Evolutionary conservation across 805 yeast species (phyloP).

Genomic region (Candida fluviatilis): DNA sequence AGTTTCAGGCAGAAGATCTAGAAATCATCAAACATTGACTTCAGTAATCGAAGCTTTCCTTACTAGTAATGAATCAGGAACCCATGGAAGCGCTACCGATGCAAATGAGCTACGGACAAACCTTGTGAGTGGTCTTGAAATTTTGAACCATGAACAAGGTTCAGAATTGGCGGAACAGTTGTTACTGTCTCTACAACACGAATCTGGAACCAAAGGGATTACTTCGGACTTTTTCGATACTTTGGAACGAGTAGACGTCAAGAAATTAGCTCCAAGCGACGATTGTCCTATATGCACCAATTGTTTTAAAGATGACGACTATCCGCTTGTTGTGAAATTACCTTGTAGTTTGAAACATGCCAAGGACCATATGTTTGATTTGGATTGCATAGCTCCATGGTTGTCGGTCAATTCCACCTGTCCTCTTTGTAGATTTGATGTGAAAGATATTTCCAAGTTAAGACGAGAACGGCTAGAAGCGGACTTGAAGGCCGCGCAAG

Average conservation of each 20-base stretch:
- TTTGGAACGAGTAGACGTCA: constrained; percentile 58
- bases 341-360: constrained; percentile 46
- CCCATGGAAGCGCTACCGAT: constrained; percentile 3
- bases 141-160: constrained; percentile 27
- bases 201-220: constrained; percentile 45
- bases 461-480: constrained; percentile 28
- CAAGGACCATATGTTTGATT: constrained; percentile 68
- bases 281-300: constrained; percentile 84
- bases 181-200: constrained; percentile 4
- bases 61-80: constrained; percentile 9
- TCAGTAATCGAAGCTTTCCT: constrained; percentile 34
- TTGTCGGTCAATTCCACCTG: constrained; percentile 68
- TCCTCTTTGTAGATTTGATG: constrained; percentile 80
- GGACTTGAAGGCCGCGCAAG: constrained; percentile 33
- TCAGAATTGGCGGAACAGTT: constrained; percentile 19
- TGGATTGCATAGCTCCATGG: constrained; percentile 93
- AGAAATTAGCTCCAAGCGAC: constrained; percentile 35
- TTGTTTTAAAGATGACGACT: constrained; percentile 63
- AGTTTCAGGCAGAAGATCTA: constrained; percentile 7
- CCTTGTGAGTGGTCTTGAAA: constrained; percentile 28
- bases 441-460: constrained; percentile 37
- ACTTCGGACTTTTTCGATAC: constrained; percentile 69
- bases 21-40: constrained; percentile 29
- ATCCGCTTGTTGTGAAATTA: constrained; percentile 74
- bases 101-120: constrained; percentile 14